Base-by-base conservation (phyloP, 78 protist species). In the Dictyostelium purpureum region DNA sequence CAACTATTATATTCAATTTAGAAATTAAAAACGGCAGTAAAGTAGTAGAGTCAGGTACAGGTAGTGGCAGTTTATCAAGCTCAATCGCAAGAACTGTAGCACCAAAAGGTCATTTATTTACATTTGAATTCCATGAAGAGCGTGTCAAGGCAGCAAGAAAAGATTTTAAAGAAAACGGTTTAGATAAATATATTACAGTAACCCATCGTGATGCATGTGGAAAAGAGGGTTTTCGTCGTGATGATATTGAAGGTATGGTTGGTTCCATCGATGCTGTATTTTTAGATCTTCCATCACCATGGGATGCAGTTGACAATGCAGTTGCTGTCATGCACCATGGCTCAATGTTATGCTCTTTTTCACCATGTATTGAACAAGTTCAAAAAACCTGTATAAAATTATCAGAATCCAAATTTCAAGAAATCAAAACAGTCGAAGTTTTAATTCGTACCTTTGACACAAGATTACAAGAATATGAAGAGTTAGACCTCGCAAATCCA, bases 321-420 rank as follows among this genome's bases (percentile, higher is more conserved):
- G 52, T 82, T 37, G 76, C 73, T 3, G 81, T 77, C 11, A 83
- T 97, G 43, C 47, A 61, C 47, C 69, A 54, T 37, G 96, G 96
- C 40, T 96, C 97, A 21, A 70, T 73, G 77, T 69, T 97, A 26
- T 97, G 99, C 57, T 85, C 95, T n/a, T 97, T 97, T 93, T 95
- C 98, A 14, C 99, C 99, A 6, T 97, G 98, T 90, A 97, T 97
- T 52, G 99, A 97, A 69, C 99, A 97, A 79, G 96, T 93, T 26
- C 95, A 90, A 52, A 69, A 73, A 7, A 81, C 87, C 10, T 79
- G 88, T 77, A 19, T 90, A 4, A 77, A 79, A 63, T 75, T 90
- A 26, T 70, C 63, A n/a, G 56, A 26, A 52, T 73, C 92, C 5
- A 43, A 66, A 42, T 85, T 85, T 57, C 81, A 85, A 85, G 92